Percentiles rank a stretch among this genome's conserved stretches.
These are phyloP conservation scores for Suillus americanus DNA, from an alignment of 768 basidiomycete species.

Conservation along the genomic window DNA sequence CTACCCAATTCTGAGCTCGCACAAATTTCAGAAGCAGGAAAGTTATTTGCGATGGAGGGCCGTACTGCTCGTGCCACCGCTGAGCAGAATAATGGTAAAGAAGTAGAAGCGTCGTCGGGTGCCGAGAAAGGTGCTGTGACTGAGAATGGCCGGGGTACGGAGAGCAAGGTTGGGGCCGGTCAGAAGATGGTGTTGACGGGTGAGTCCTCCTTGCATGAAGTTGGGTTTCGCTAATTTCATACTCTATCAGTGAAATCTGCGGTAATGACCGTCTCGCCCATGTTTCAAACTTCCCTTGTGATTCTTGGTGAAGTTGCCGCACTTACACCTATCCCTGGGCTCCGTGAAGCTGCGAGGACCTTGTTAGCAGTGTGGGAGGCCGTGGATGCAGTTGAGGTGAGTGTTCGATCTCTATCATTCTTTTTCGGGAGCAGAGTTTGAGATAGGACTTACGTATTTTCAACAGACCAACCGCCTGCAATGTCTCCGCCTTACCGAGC, in stretches of 20 bases:
- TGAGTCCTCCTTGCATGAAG: not conserved
- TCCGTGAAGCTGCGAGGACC: slow-evolving; percentile 49
- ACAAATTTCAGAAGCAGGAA: slow-evolving; percentile 24
- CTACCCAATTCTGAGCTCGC: slow-evolving; percentile 17
- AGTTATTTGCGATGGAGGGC: slow-evolving; percentile 19
- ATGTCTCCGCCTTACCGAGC: slow-evolving; percentile 69
- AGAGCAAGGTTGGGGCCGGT: not conserved
- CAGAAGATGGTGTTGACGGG: not conserved
- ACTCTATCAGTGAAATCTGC: not conserved
- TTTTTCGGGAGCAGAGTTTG: not conserved
- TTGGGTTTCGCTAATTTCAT: not conserved
- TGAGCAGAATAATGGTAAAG: not conserved
- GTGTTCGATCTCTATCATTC: slow-evolving; percentile 18
- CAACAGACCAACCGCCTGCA: slow-evolving; percentile 63
- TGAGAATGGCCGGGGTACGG: too few relatives aligned
- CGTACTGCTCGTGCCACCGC: not conserved
- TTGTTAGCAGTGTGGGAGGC: slow-evolving; percentile 67
- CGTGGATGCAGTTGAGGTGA: slow-evolving; percentile 58
- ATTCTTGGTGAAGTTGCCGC: slow-evolving; percentile 21
- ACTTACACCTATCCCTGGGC: slow-evolving; percentile 57
- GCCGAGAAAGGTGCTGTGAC: not conserved
- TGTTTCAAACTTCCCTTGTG: not conserved
- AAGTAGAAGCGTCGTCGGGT: not conserved
- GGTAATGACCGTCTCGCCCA: not conserved
- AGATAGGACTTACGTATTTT: not conserved